phyloP scores from a whole-genome alignment of 2,329 filamentous ascomycete species.

The Podosphaera aphanis region DNA sequence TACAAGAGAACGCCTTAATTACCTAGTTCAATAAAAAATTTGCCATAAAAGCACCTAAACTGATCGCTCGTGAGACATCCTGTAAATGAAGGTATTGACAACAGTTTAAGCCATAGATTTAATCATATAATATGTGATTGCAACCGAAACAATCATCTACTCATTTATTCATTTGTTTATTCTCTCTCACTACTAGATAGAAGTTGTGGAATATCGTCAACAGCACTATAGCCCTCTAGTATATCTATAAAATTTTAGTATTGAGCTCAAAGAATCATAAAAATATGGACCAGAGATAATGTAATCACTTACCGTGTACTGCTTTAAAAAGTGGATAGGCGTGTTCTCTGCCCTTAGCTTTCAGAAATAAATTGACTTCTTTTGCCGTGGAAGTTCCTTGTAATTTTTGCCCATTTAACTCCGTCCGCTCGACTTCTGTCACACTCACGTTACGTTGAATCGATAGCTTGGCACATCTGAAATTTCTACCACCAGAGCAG shows the following conservation, averaged over 20 bases:
- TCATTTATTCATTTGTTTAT: background rate
- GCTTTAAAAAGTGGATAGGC: conserved; percentile 87
- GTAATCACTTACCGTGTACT: conserved; percentile 29
- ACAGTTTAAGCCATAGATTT: background rate
- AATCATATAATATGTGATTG: background rate
- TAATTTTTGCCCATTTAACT: conserved; percentile 89
- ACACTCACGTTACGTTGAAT: conserved; percentile 60
- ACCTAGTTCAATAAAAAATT: too few relatives aligned
- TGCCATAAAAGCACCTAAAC: too few relatives aligned
- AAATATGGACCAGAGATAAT: background rate
- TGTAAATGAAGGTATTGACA: too few relatives aligned
- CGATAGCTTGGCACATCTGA: conserved; percentile 74
- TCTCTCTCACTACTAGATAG: background rate
- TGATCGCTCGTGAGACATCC: too few relatives aligned
- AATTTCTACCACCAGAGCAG: conserved; percentile 80
- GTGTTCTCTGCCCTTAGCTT: conserved; percentile 48
- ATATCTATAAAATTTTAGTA: conserved; percentile 28
- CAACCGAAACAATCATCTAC: background rate
- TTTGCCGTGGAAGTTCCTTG: conserved; percentile 82
- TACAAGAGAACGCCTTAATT: too few relatives aligned
- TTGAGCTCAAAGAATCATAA: background rate
- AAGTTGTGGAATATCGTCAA: conserved; percentile 2
- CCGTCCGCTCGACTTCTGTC: conserved; percentile 65
- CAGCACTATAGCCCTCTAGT: conserved; percentile 18
- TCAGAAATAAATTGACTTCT: conserved; percentile 78